Base-by-base conservation (phyloP, 2,329 filamentous ascomycete species). In the Cladophialophora chaetospira region DNA sequence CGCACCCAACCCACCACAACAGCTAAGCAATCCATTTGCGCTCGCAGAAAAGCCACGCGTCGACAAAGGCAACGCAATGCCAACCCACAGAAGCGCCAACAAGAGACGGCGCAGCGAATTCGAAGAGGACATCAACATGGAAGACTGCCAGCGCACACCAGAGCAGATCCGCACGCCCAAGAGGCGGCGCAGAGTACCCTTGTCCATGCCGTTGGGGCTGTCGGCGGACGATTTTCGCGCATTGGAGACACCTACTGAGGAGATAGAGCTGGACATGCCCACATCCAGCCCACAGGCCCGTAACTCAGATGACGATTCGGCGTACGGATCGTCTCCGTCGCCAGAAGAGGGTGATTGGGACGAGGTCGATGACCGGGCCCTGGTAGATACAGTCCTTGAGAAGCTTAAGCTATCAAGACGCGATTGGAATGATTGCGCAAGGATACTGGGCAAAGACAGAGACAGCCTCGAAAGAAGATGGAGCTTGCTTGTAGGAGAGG, bases 361-460 rank as follows among this genome's bases (percentile, higher is more conserved):
- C 5, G 62, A 68, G 3, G 71, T 72, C 31, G 74, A 77, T 59
- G 76, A 78, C 55, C 68, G 71, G 40, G 67, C 68, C 9, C 68
- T 79, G 28, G 70, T 78, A 26, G 69, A 75, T 44, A 62, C 75
- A 3, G 75, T 78, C 6, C 71, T 78, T 1, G 71, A 74, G 29
- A 77, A 76, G 51, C 69, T 78, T 25, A 69, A 71, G 25, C 69
- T 78, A 4, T 75, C 74, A 25, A 69, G 72, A 47, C 66, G 67
- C 47, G 74, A 77, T 47, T 77, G 75, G 76, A 72, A 74, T 23
- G 75, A 77, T 25, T 78, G 75, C 61, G 75, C 75, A 19, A 69
- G 70, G 29, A 67, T 61, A 53, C 69, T 79, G 60, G 75, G 75
- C 47, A 71, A 70, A 45, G 72, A 74, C 45, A 66, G 71, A 26